These are phyloP conservation scores for Diplodia scrobiculata DNA, from an alignment of 2,329 filamentous ascomycete species.

Conservation along the genomic window DNA sequence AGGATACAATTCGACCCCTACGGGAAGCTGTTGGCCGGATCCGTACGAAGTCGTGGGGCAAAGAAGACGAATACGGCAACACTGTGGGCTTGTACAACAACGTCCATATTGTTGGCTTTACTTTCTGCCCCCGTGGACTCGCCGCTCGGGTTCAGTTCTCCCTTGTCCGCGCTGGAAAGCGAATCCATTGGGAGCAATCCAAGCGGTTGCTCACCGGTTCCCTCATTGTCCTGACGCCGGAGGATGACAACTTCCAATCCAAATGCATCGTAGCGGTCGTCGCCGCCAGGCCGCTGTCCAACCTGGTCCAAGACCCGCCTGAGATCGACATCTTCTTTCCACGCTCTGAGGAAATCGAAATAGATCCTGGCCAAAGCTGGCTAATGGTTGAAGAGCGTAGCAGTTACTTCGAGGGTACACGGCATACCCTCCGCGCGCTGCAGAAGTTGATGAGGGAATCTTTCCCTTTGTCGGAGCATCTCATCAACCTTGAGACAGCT, in stretches of 20 bases:
- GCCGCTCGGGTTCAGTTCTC: constrained; percentile 72
- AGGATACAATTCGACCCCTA: constrained; percentile 71
- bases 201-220: constrained; percentile 59
- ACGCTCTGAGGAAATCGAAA: constrained; percentile 58
- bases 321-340: constrained; percentile 77
- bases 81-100: constrained; percentile 45
- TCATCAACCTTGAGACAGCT: constrained; percentile 54
- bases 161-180: constrained; percentile 63
- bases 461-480: constrained; percentile 65
- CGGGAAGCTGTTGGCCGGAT: constrained; percentile 66
- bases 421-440: constrained; percentile 71
- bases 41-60: constrained; percentile 55
- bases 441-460: constrained; percentile 64
- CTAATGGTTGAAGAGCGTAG: constrained; percentile 76
- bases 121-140: constrained; percentile 63
- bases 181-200: constrained; percentile 68
- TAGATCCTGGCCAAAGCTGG: constrained; percentile 70
- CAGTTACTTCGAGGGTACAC: constrained; percentile 75
- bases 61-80: constrained; percentile 56
- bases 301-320: constrained; percentile 66
- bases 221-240: constrained; percentile 59
- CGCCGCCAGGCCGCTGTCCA: constrained; percentile 66
- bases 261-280: constrained; percentile 72
- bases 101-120: constrained; percentile 44
- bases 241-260: constrained; percentile 62